Evolutionary conservation across 805 yeast species (phyloP), one percentile per base, ranked within the genome.

Genomic region (Yarrowia bubula): DNA sequence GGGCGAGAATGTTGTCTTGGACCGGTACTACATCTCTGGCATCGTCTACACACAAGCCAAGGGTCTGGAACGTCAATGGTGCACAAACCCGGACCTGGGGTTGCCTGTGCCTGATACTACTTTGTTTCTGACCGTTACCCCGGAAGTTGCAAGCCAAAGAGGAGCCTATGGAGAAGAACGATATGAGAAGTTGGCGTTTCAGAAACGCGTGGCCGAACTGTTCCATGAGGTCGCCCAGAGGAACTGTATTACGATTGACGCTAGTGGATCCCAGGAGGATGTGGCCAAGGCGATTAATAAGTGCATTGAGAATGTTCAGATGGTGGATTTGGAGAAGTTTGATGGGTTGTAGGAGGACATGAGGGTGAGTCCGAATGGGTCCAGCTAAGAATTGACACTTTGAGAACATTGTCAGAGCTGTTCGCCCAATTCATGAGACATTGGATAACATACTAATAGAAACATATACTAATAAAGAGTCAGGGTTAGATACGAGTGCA

Each of bases 151-250:
- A 3, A 74, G 79, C 22, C 68, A 73, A 17, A 80, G 98, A 65
- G 85, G 84, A 10, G 96, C 96, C 0, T 95, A 89, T 79, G 99
- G 99, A 13, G 88, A 86, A n/a, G 99, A 95, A 75, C 78, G 97
- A 64, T 95, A 95, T 76, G 99, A 95, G 74, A 82, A 81, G 32
- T 74, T 75, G 4, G 85, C 82, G 57, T 89, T 95, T 72, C 99
- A 95, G 73, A 74, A 76, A n/a, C 78, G 78, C 42, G 99, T 95
- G 3, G 83, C 85, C 66, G 47, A 71, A 9, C 79, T 85, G 67
- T 95, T 92, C 72, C 69, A 75, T 11, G 64, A 78, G 14, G 75
- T 80, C 9, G 67, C 72, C 8, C 50, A 42, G 10, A 47, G 43
- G 2, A 60, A 70, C 28, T 81, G 88, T 80, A 71, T 72, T 11